Conservation (phyloP, 768 basidiomycete species). For the Boletus pseudopeckii region DNA sequence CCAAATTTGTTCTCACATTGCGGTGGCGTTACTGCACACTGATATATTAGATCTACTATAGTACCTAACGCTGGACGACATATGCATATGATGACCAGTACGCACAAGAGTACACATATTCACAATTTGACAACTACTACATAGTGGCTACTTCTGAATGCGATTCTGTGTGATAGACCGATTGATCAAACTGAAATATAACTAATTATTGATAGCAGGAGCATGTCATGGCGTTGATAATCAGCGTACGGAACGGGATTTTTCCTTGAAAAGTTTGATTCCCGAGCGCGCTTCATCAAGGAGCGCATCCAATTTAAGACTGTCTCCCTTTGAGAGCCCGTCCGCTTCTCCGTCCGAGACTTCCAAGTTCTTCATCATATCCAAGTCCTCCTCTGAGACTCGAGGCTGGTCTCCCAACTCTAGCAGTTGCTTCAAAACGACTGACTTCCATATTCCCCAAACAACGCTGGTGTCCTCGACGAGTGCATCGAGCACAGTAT, state of each 20-base stretch:
- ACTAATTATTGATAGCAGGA: background rate
- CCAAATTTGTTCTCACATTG: no score
- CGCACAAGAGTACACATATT: no score
- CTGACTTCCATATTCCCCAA: conserved; percentile 3
- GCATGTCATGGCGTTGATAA: background rate
- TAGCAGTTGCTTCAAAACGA: background rate
- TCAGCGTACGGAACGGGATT: no score
- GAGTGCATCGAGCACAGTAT: background rate
- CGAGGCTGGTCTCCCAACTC: background rate
- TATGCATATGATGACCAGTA: no score
- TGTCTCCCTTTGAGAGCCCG: background rate
- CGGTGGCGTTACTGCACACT: no score
- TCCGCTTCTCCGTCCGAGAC: background rate
- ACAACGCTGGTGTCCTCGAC: conserved; percentile 1
- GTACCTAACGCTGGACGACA: no score
- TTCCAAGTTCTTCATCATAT: background rate
- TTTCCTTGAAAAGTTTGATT: background rate
- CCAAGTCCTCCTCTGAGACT: background rate
- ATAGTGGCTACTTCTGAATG: background rate
- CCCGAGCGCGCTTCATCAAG: background rate
- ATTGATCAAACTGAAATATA: background rate
- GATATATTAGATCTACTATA: no score
- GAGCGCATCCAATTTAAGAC: background rate
- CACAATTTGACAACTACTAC: background rate
- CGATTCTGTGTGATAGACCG: background rate